A percentile compares a stretch with the other conserved stretches of the same genome.
phyloP scores from a whole-genome alignment of 352 stramenopile species.

The Plasmopara muralis region DNA sequence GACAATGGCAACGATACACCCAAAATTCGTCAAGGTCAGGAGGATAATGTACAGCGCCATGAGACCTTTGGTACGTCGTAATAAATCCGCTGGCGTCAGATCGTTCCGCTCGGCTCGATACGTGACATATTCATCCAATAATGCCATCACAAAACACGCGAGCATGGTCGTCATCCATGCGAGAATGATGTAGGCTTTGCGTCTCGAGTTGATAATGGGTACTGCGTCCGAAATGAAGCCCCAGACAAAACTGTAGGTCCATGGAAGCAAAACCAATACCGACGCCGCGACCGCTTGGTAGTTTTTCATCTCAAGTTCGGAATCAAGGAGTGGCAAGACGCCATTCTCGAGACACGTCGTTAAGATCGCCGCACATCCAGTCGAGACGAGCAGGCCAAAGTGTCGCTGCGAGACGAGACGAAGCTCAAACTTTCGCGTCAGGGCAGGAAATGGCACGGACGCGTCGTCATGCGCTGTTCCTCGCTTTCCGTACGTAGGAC shows the following conservation, averaged over 20 bases:
- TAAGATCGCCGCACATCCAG: conserved; percentile 32
- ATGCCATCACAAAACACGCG: conserved; percentile 29
- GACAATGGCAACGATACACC: conserved; percentile 33
- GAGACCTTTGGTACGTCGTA: conserved; percentile 14
- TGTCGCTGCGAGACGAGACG: conserved; percentile 25
- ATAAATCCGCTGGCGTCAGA: conserved; percentile 10
- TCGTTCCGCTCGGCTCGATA: conserved; percentile 19
- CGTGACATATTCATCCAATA: conserved; percentile 28
- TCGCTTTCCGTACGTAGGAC: conserved; percentile 12
- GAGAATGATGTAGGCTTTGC: conserved; percentile 79
- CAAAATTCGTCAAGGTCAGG: conserved; percentile 36
- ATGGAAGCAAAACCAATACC: conserved; percentile 34
- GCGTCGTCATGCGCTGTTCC: conserved; percentile 2
- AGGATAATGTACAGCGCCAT: conserved; percentile 32
- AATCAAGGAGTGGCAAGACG: conserved; percentile 30
- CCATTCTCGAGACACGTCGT: conserved; percentile 38
- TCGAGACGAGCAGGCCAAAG: conserved; percentile 31
- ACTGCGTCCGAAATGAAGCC: conserved; percentile 72
- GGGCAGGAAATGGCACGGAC: conserved; percentile 17
- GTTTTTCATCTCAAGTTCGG: conserved; percentile 30
- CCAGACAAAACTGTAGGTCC: conserved; percentile 68
- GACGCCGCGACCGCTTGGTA: conserved; percentile 33
- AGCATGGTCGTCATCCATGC: conserved; percentile 37
- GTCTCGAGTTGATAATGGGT: conserved; percentile 58
- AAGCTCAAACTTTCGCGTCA: conserved; percentile 21